Percentiles rank a stretch among this genome's conserved stretches.
These are phyloP conservation scores for Acrodontium crateriforme DNA, from an alignment of 2,329 filamentous ascomycete species.

Conservation along the genomic window DNA sequence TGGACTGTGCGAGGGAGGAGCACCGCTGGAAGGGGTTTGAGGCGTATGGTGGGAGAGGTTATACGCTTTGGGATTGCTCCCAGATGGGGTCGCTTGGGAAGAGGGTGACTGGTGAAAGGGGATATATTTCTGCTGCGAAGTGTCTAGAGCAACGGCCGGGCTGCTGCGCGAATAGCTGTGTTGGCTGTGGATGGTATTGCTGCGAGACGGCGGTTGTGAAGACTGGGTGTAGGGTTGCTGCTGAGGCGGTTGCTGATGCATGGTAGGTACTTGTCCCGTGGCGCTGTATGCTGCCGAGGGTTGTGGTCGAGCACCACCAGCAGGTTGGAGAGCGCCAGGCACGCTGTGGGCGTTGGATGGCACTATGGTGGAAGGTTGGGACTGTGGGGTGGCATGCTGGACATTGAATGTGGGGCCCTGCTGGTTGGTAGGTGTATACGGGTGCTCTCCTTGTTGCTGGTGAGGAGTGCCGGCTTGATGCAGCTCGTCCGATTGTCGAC, in stretches of 20 bases:
- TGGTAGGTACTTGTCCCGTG: slow-evolving; percentile 42
- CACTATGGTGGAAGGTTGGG: slow-evolving; percentile 18
- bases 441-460: no score
- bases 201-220: slow-evolving; percentile 28
- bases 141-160: slow-evolving; percentile 43
- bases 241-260: slow-evolving; percentile 27
- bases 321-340: slow-evolving; percentile 47
- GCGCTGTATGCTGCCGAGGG: slow-evolving; percentile 43
- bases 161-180: slow-evolving; percentile 78
- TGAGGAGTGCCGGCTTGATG: no score
- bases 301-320: slow-evolving; percentile 37
- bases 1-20: slow-evolving; percentile 66
- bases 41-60: slow-evolving; percentile 50
- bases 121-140: slow-evolving; percentile 43
- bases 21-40: slow-evolving; percentile 29
- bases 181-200: slow-evolving; percentile 46
- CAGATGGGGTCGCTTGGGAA: slow-evolving; percentile 23
- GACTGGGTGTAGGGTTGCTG: not conserved
- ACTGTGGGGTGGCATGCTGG: slow-evolving; percentile 13
- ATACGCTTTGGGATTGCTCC: slow-evolving; percentile 28
- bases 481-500: slow-evolving; percentile 7
- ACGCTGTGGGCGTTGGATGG: slow-evolving; percentile 27
- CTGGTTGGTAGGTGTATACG: no score
- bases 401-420: slow-evolving; percentile 13
- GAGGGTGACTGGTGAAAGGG: slow-evolving; percentile 52